phyloP scores from a whole-genome alignment of 1,284 basidiomycete species.

The Neotropicomus parvogracilis region DNA sequence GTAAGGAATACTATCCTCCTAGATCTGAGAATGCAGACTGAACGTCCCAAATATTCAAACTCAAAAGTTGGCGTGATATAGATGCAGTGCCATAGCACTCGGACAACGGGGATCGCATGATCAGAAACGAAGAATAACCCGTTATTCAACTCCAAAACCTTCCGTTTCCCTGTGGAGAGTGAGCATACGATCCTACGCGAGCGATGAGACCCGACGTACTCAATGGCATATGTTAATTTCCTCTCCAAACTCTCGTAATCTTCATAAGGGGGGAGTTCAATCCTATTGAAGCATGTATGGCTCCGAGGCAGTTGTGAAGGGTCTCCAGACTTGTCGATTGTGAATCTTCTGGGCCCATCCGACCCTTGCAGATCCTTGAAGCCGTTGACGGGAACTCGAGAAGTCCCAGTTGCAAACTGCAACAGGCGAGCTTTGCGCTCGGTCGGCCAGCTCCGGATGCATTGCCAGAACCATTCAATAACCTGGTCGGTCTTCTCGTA shows the following conservation, averaged over 20 bases:
- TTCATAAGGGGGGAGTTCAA: conserved; percentile 90
- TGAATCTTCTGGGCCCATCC: conserved; percentile 92
- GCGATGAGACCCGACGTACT: conserved; percentile 48
- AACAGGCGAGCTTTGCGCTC: conserved; percentile 93
- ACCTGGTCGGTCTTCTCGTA: conserved; percentile 90
- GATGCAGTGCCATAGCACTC: conserved; percentile 11
- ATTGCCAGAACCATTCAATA: conserved; percentile 99
- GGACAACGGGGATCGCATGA: conserved; percentile 2
- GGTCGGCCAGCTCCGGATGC: conserved; percentile 91
- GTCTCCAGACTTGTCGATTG: conserved; percentile 95
- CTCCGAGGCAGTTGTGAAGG: conserved; percentile 85
- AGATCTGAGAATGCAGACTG: conserved; percentile 1
- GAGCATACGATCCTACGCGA: not conserved
- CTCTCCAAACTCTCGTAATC: conserved; percentile 87
- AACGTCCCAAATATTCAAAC: conserved; percentile 2
- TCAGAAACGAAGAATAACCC: conserved; percentile 5
- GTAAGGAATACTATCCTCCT: conserved; percentile 1
- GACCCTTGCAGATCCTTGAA: conserved; percentile 99
- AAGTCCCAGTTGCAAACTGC: conserved; percentile 98
- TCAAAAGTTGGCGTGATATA: conserved; percentile 11
- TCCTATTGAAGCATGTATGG: conserved; percentile 89
- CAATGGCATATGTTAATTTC: conserved; percentile 86
- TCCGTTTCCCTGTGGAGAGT: conserved; percentile 51
- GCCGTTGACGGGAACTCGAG: conserved; percentile 95
- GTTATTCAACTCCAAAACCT: conserved; percentile 45